phyloP scores from a whole-genome alignment of 192 early-diverging fungal genomes.

The Chytriomyces hyalinus region DNA sequence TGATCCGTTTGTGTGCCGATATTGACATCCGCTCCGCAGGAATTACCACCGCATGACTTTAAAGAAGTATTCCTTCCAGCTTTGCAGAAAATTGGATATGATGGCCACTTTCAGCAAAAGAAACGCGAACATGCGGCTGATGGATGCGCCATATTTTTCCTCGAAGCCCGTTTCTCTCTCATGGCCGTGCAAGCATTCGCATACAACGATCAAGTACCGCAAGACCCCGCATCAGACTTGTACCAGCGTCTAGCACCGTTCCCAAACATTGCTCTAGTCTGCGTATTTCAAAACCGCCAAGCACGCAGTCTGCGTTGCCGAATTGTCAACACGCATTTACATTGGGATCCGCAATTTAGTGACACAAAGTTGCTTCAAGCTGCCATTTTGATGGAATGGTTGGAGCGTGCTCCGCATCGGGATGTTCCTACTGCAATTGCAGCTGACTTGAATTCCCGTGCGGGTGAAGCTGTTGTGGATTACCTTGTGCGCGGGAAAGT shows the following conservation, averaged over 20 bases:
- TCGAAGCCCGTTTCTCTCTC: constrained; percentile 37
- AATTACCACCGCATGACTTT: constrained; percentile 50
- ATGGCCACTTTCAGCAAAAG: constrained; percentile 53
- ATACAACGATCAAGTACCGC: constrained; percentile 42
- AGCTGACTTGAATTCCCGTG: constrained; percentile 50
- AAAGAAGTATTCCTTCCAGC: constrained; percentile 47
- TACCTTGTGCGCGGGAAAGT: constrained; percentile 52
- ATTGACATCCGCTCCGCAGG: too few relatives aligned
- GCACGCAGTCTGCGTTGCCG: constrained; percentile 35
- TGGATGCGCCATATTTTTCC: constrained; percentile 58
- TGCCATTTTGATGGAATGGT: constrained; percentile 52
- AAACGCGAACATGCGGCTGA: constrained; percentile 48
- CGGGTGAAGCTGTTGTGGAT: constrained; percentile 52
- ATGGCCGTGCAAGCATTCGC: constrained; percentile 48
- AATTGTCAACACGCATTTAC: constrained; percentile 59
- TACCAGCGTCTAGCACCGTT: constrained; percentile 43
- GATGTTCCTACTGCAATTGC: constrained; percentile 51
- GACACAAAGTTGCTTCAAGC: constrained; percentile 58
- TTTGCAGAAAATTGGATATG: constrained; percentile 53
- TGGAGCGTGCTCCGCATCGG: constrained; percentile 33
- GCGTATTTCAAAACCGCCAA: constrained; percentile 39
- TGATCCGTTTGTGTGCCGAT: too few relatives aligned
- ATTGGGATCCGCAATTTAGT: constrained; percentile 52
- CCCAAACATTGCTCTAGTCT: constrained; percentile 49
- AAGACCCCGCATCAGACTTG: constrained; percentile 29